Evolutionary conservation across 1,139 yeast genomes (phyloP), one percentile per base, ranked within the genome.

Genomic region (Citeromyces hawaiiensis): DNA sequence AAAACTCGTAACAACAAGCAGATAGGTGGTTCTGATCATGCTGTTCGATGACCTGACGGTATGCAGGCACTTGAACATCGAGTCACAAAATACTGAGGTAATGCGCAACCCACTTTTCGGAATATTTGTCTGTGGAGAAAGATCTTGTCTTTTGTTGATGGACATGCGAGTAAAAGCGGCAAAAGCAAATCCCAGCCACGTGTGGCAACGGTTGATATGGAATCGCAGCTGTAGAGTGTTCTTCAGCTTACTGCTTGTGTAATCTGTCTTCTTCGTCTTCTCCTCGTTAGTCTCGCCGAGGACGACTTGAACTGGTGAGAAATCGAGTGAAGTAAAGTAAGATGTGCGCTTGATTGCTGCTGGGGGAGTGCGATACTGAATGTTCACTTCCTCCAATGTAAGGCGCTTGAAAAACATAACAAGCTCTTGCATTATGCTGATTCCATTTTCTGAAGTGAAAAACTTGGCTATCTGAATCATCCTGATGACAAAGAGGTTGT

Each of bases 191-290:
- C 71, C 57, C 2, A 72, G 56, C 48, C 72, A 66, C 4, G 72
- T 66, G 44, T 72, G 80, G 25, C 75, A 56, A 37, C 71, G 66
- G 42, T 69, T 66, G 37, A 65, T 56, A 35, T 76, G 60, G 43
- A 64, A 64, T 41, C 86, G 65, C 16, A 77, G 52, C 46, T 77
- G 76, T 2, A 72, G 56, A 0, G 80, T 59, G 48, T 81, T 82
- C 48, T 80, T 81, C 56, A 64, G 75, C 44, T 71, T 70, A 1
- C 80, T 71, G 36, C 69, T 65, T 4, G 71, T 66, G 9, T 63
- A 64, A 30, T 66, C 68, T 40, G 53, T 53, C 57, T 40, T 59
- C 59, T 18, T 54, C 49, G n/a, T 55, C 59, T 39, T 56, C 49
- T 35, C 59, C 47, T 36, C 53, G 29, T 43, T 40, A 0, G 69